A percentile compares a stretch with the other conserved stretches of the same genome.
Evolutionary conservation across 2,329 filamentous ascomycete species (phyloP).

Genomic region (Fusarium virguliforme): DNA sequence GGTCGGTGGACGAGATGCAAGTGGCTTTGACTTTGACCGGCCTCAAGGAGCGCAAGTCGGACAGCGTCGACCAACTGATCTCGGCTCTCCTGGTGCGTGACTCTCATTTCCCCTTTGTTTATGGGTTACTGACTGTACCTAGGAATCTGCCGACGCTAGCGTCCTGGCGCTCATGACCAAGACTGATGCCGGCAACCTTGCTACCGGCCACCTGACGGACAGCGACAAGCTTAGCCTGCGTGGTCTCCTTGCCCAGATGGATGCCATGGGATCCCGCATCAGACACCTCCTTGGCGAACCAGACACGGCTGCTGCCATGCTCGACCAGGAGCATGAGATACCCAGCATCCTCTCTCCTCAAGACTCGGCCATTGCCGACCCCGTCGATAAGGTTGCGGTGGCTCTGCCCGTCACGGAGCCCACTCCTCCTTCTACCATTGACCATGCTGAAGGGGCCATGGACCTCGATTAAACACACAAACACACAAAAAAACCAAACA

Average conservation of each 20-base stretch:
- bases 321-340: constrained; percentile 49
- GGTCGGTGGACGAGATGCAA: constrained; percentile 75
- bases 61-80: constrained; percentile 69
- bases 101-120: constrained; percentile 6
- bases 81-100: constrained; percentile 75
- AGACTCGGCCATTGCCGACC: constrained; percentile 52
- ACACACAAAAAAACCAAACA: too few relatives aligned
- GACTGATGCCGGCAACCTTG: constrained; percentile 62
- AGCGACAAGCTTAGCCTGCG: constrained; percentile 64
- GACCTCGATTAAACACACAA: constrained; percentile 56
- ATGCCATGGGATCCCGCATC: constrained; percentile 63
- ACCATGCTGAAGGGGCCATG: constrained; percentile 59
- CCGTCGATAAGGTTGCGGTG: constrained; percentile 53
- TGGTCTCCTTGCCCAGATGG: constrained; percentile 65
- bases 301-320: constrained; percentile 34
- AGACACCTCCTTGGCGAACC: constrained; percentile 58
- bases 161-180: constrained; percentile 67
- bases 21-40: constrained; percentile 76
- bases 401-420: constrained; percentile 57
- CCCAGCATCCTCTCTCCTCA: constrained; percentile 49
- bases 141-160: constrained; percentile 64
- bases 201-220: constrained; percentile 58
- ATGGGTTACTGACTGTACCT: constrained; percentile 31
- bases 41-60: constrained; percentile 67
- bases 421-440: constrained; percentile 60